Base-by-base conservation (phyloP, 2,329 filamentous ascomycete species). In the Endocalyx cinctus region DNA sequence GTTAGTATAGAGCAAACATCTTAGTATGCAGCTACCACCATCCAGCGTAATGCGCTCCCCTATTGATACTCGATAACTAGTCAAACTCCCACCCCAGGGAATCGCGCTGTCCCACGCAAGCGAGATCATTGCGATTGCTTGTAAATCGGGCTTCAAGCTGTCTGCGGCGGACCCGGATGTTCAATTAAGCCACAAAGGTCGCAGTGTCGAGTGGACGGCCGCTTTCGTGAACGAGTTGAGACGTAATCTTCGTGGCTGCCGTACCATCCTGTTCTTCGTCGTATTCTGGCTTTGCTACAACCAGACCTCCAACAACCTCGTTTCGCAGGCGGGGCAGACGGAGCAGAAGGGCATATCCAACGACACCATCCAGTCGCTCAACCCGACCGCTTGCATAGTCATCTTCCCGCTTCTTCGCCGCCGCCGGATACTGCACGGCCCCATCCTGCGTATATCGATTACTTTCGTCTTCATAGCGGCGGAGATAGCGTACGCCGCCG, bases 271-370 rank as follows among this genome's bases (percentile, higher is more conserved):
- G 13, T 40, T 7, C 11, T 43, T 31, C 10, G 34, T 31, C 12
- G 23, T 34, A 10, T 45, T 43, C 27, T 42, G 42, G 11, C 57
- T 73, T 5, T 60, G 66, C 5, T 72, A 72, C 55, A 70, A 69
- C 50, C 71, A 75, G 46, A 72, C 73, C 60, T 60, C 63, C 37
- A 71, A 68, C 56, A 75, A 75, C 42, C 48, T 76, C 23, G 69
- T 69, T 12, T 72, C 70, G 0, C 72, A 77, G 48, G 71, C 72
- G 10, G 69, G 67, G 0, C 72, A 71, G 15, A 70, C 74, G 68
- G 46, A 57, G 6, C 63, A 67, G 5, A 60, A 67, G 37, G 72
- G 72, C 29, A 63, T 73, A 2, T 71, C 72, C 34, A 76, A 75
- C 55, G 72, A 76, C 34, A 59, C 73, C 37, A 66, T 76, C 47